Conservation (phyloP, 1,284 basidiomycete genomes). For the Xanthoconium separans region DNA sequence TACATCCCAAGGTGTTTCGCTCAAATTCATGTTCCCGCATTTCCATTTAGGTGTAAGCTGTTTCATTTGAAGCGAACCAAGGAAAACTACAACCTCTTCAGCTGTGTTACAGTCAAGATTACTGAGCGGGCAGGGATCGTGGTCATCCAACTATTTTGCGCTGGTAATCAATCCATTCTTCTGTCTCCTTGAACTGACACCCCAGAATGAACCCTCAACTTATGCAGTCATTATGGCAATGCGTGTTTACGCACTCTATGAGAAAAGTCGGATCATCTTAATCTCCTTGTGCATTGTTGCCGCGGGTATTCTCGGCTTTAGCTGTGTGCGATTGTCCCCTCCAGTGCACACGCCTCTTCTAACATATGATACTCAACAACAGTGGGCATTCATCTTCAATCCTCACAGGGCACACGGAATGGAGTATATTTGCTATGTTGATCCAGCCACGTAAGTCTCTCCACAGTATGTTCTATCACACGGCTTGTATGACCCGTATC, state of each 20-base stretch:
- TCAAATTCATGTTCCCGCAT: background rate
- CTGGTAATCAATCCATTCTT: slow-evolving; percentile 1
- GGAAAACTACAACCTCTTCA: background rate
- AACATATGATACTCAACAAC: background rate
- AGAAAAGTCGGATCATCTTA: slow-evolving; percentile 20
- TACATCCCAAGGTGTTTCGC: background rate
- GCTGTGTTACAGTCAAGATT: background rate
- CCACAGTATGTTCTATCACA: background rate
- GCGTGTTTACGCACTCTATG: slow-evolving; percentile 34
- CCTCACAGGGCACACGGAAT: background rate
- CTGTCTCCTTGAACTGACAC: slow-evolving; percentile 16
- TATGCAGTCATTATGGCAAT: slow-evolving; percentile 28
- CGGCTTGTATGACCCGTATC: background rate
- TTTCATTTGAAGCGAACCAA: background rate
- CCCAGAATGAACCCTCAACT: background rate
- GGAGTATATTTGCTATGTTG: background rate
- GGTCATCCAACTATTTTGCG: slow-evolving; percentile 7
- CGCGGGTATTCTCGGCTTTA: slow-evolving; percentile 4
- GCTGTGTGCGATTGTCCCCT: slow-evolving; percentile 19
- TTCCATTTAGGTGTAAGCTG: slow-evolving; percentile 9
- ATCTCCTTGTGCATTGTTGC: slow-evolving; percentile 5
- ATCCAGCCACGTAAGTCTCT: background rate
- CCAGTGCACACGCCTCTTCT: background rate
- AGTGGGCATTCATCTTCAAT: slow-evolving; percentile 8
- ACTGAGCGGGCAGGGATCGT: slow-evolving; percentile 1